Percentiles rank a stretch among this genome's conserved stretches.
phyloP scores from a whole-genome alignment of 192 early-diverging fungal genomes.

The Podila clonocystis region DNA sequence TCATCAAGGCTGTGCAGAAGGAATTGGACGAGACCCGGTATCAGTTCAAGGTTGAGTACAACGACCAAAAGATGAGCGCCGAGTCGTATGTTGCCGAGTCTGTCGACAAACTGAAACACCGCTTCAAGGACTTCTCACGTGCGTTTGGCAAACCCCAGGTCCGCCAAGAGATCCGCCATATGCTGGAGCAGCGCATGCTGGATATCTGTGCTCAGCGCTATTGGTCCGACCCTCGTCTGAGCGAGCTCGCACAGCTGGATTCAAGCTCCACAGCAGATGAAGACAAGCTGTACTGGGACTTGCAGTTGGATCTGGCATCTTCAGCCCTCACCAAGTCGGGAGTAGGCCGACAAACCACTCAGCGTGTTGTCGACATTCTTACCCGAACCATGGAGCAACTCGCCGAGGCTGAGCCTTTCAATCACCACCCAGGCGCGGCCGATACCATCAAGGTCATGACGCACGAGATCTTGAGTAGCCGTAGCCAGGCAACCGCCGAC shows the following conservation, averaged over 20 bases:
- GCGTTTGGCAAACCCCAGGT: slow-evolving; percentile 96
- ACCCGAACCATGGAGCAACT: slow-evolving; percentile 84
- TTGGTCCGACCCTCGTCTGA: slow-evolving; percentile 84
- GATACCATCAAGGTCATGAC: slow-evolving; percentile 84
- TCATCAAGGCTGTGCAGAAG: slow-evolving; percentile 92
- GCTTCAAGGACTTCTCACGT: slow-evolving; percentile 93
- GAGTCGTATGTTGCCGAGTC: slow-evolving; percentile 97
- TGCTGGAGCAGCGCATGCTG: slow-evolving; percentile 91
- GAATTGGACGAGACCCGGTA: slow-evolving; percentile 96
- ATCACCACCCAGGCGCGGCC: slow-evolving; percentile 84
- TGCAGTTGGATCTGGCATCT: slow-evolving; percentile 83
- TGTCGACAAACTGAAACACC: slow-evolving; percentile 92
- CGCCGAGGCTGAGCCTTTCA: slow-evolving; percentile 85
- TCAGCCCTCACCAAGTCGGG: slow-evolving; percentile 94
- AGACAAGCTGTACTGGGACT: slow-evolving; percentile 83
- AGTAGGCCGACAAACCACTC: slow-evolving; percentile 90
- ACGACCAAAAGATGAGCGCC: slow-evolving; percentile 93
- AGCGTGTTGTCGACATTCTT: slow-evolving; percentile 91
- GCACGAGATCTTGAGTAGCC: slow-evolving; percentile 84
- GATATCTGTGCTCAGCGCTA: slow-evolving; percentile 94
- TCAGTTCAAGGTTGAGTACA: slow-evolving; percentile 99
- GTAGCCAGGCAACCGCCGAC: slow-evolving; percentile 91
- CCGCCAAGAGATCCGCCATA: slow-evolving; percentile 87
- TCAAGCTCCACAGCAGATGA: slow-evolving; percentile 55
- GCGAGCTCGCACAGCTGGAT: slow-evolving; percentile 71